phyloP scores from a whole-genome alignment of 495 filamentous ascomycete species.

The Pseudomonodictys pantanalensis region DNA sequence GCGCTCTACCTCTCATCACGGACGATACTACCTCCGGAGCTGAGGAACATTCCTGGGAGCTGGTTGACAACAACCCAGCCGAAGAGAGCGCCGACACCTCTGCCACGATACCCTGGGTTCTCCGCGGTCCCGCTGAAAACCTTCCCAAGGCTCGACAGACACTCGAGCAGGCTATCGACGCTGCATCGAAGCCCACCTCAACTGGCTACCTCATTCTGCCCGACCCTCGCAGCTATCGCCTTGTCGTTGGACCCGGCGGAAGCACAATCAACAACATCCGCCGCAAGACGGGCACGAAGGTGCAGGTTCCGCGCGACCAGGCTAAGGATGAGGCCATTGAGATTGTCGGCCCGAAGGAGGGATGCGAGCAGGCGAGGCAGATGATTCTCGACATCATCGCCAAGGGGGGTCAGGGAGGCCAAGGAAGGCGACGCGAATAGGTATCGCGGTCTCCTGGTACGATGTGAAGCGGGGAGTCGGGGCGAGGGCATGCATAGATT shows the following conservation, averaged over 20 bases:
- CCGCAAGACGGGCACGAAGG: slow-evolving; percentile 85
- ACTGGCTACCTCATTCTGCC: slow-evolving; percentile 87
- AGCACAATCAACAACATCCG: slow-evolving; percentile 89
- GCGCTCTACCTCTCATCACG: slow-evolving; percentile 78
- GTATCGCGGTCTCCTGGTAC: too few relatives aligned
- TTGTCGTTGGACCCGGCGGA: slow-evolving; percentile 84
- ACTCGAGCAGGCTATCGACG: slow-evolving; percentile 68
- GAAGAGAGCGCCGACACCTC: slow-evolving; percentile 50
- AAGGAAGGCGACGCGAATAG: too few relatives aligned
- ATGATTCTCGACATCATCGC: slow-evolving; percentile 79
- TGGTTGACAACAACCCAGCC: slow-evolving; percentile 56
- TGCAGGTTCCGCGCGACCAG: slow-evolving; percentile 84
- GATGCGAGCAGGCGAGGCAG: slow-evolving; percentile 82
- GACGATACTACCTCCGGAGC: slow-evolving; percentile 55
- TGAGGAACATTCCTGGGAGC: slow-evolving; percentile 71
- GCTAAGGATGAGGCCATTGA: slow-evolving; percentile 80
- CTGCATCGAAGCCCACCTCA: slow-evolving; percentile 66
- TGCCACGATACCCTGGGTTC: slow-evolving; percentile 84
- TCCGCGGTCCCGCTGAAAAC: slow-evolving; percentile 71
- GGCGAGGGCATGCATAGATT: too few relatives aligned
- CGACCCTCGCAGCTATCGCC: slow-evolving; percentile 83
- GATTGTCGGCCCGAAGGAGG: slow-evolving; percentile 72
- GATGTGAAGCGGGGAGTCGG: too few relatives aligned
- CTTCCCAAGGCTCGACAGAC: slow-evolving; percentile 74
- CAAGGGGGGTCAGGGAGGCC: slow-evolving; percentile 4